Percentiles rank a stretch among this genome's conserved stretches.
Evolutionary conservation across 73 alveolate species (phyloP).

Genomic region (Paramecium octaurelia): DNA sequence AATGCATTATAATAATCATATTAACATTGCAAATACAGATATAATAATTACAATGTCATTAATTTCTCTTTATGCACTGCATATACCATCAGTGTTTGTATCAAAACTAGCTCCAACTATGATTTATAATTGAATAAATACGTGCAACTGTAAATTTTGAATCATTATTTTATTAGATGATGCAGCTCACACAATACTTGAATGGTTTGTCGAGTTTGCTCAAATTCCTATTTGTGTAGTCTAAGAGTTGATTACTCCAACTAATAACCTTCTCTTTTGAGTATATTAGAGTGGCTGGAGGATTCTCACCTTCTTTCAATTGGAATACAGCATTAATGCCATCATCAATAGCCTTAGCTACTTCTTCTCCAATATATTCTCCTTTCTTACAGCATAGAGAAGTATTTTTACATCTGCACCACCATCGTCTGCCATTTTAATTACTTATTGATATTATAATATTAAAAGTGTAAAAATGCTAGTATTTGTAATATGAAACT

Average conservation of each 20-base stretch:
- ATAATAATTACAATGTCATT: conserved; percentile 63
- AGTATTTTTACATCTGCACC: conserved; percentile 33
- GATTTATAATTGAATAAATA: neutral
- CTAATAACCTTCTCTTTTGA: conserved; percentile 74
- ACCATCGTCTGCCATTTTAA: conserved; percentile 13
- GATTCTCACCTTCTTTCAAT: conserved; percentile 41
- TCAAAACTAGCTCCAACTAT: conserved; percentile 46
- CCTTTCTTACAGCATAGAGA: neutral
- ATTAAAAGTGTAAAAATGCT: neutral
- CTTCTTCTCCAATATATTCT: conserved; percentile 60
- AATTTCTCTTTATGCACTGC: conserved; percentile 19
- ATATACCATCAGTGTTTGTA: conserved; percentile 57
- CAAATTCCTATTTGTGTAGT: conserved; percentile 70
- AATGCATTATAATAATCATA: conserved; percentile 47
- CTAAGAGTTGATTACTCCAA: conserved; percentile 77
- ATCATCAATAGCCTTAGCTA: conserved; percentile 50
- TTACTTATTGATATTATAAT: neutral
- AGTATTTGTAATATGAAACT: neutral
- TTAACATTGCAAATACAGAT: conserved; percentile 74
- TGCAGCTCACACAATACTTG: conserved; percentile 76
- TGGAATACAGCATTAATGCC: conserved; percentile 44
- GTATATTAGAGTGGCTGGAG: conserved; percentile 64
- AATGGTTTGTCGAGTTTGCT: conserved; percentile 69
- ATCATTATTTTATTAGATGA: conserved; percentile 68
- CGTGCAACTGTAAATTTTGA: conserved; percentile 61